phyloP scores from a whole-genome alignment of 805 yeast species.

The Isabelozyma gotoi region DNA sequence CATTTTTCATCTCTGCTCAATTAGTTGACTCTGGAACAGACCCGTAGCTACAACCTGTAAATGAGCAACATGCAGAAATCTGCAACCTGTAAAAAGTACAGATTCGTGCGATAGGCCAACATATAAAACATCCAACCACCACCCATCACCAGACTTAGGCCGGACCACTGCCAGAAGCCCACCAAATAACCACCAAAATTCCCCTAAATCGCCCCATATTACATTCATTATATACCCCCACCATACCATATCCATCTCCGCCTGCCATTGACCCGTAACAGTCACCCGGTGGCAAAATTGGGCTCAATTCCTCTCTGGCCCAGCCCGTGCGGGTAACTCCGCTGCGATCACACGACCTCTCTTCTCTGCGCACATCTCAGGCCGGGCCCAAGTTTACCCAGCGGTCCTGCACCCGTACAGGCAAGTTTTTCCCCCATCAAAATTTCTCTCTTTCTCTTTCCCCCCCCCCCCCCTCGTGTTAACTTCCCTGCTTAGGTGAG shows the following conservation, averaged over 20 bases:
- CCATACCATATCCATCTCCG: too few relatives aligned
- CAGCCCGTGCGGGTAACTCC: conserved; percentile 1
- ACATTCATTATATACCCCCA: too few relatives aligned
- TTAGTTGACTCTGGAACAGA: background rate
- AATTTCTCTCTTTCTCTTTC: conserved; percentile 8
- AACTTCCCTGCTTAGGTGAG: background rate
- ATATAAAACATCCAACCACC: too few relatives aligned
- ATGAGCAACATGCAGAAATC: too few relatives aligned
- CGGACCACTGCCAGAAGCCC: too few relatives aligned
- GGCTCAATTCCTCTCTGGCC: background rate
- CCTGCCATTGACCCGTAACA: too few relatives aligned
- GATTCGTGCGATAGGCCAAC: too few relatives aligned
- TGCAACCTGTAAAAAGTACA: too few relatives aligned
- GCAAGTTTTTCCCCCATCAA: background rate
- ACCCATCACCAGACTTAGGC: too few relatives aligned
- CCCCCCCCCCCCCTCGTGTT: conserved; percentile 5
- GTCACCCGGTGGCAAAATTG: background rate
- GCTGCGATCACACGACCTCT: background rate
- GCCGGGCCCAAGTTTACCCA: conserved; percentile 9
- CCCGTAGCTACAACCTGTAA: background rate
- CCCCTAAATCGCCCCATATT: too few relatives aligned
- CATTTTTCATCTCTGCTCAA: background rate
- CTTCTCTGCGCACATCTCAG: conserved; percentile 7
- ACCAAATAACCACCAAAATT: too few relatives aligned
- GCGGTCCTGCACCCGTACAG: background rate